These are phyloP conservation scores for Acacia crassicarpa DNA, from an alignment of 306 rosid species.

Conservation along the genomic window DNA sequence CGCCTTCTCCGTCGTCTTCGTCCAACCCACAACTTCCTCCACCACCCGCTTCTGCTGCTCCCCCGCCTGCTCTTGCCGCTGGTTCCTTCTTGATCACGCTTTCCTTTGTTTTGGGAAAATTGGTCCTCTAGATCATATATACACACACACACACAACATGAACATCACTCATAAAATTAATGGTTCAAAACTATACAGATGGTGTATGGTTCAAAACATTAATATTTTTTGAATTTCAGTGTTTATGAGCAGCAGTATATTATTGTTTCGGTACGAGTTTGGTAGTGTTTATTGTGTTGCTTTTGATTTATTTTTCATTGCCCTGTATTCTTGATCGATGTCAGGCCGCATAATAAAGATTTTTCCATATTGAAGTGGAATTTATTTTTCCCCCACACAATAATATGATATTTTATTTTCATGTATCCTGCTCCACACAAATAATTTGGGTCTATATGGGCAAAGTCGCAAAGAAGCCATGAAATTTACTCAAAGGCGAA, in stretches of 20 bases:
- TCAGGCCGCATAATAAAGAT: not conserved
- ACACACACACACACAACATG: no score
- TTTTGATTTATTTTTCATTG: not conserved
- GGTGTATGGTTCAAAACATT: not conserved
- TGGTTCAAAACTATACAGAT: not conserved
- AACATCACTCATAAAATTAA: no score
- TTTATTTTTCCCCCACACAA: no score
- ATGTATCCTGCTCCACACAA: no score
- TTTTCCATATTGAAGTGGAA: not conserved
- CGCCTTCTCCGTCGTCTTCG: constrained; percentile 2
- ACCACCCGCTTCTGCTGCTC: not conserved
- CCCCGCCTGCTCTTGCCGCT: not conserved
- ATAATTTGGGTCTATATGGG: no score
- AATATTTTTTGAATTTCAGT: not conserved
- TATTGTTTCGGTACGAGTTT: not conserved
- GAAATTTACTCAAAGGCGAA: no score
- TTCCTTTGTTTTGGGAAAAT: not conserved
- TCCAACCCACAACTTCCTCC: not conserved
- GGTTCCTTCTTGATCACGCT: not conserved
- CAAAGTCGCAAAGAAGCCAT: no score
- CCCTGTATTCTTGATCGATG: not conserved
- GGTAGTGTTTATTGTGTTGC: not conserved
- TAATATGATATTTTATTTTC: no score
- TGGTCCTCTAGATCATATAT: not conserved
- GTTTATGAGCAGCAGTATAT: no score